Base-by-base conservation (phyloP, 148 eudicot species). In the Suaeda aralocaspica region DNA sequence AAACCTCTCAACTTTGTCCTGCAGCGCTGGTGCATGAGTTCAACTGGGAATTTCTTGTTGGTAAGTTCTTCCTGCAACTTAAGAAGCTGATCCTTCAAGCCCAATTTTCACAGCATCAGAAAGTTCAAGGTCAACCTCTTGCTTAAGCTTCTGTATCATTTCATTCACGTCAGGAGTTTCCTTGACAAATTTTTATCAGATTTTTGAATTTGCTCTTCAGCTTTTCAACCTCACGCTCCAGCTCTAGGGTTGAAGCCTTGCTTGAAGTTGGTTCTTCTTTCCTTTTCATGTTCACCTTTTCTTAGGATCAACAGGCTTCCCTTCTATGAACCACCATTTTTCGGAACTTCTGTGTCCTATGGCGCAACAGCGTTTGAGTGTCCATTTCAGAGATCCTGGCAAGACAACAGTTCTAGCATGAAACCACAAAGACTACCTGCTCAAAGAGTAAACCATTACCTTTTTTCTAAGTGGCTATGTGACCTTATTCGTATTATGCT, bases 351-450 rank as follows among this genome's bases (percentile, higher is more conserved):
- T 66, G 73, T 26, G 73, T 67, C 67, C 98, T 81, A 71, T 91
- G 96, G 46, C 66, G 69, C 72, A 94, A 65, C 14, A 93, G 83
- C 73, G 84, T 85, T 79, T 82, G 59, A 2, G 79, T 85, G 72
- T 86, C 88, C 98, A 90, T 84, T 71, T 84, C 79, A 45, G 65
- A 93, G 90, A 79, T 90, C 98, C 98, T 93, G 82, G 68, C 70
- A 44, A 77, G 29, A 45, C 59, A 22, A 66, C 70, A 65, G 57
- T 34, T 36, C 41, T 36, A 56, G 68, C 24, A 73, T 58, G 66
- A 12, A 8, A 75, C 51, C 14, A 12, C 31, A 65, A 72, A 31
- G 9, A 34, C 30, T 28, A 9, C 6, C 67, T 12, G 25, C 21
- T 12, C 13, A 21, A 7, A 25, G 59, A 16, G 31, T 12, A 29